Conservation (phyloP, 2,329 filamentous ascomycete species). For the Aspergillus niger region DNA sequence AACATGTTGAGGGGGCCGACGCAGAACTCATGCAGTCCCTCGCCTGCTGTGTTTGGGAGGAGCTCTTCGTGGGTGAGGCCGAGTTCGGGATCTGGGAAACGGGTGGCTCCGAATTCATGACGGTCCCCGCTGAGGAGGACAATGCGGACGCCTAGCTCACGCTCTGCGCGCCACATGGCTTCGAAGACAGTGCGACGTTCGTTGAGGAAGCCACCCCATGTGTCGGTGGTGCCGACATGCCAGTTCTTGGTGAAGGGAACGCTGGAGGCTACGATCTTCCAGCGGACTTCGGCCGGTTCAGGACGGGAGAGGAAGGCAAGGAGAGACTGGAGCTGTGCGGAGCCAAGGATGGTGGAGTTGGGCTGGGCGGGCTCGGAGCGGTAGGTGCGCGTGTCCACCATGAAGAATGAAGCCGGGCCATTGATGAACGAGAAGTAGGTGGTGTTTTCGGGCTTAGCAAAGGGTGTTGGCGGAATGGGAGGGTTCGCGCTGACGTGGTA, state of each 20-base stretch:
- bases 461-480: constrained; percentile 57
- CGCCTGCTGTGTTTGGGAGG: constrained; percentile 27
- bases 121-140: constrained; percentile 86
- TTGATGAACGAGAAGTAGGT: constrained; percentile 90
- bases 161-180: constrained; percentile 87
- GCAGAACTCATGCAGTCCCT: constrained; percentile 79
- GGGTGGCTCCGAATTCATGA: constrained; percentile 95
- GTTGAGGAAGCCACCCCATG: constrained; percentile 87
- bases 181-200: constrained; percentile 81
- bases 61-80: constrained; percentile 20
- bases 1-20: constrained; percentile 93
- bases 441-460: constrained; percentile 57
- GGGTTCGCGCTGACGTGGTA: constrained; percentile 89
- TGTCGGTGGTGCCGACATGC: constrained; percentile 83
- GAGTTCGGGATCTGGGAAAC: constrained; percentile 57
- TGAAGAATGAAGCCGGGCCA: constrained; percentile 90
- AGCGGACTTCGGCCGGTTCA: constrained; percentile 75
- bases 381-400: constrained; percentile 88
- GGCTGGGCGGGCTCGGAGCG: constrained; percentile 57
- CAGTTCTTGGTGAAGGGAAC: constrained; percentile 98
- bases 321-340: constrained; percentile 75
- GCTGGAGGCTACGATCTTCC: constrained; percentile 90
- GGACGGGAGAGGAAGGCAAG: constrained; percentile 73
- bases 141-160: constrained; percentile 69
- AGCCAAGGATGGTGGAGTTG: constrained; percentile 84